These are phyloP conservation scores for Trichoderma oligosporum DNA, from an alignment of 2,329 filamentous ascomycete species.

Conservation along the genomic window DNA sequence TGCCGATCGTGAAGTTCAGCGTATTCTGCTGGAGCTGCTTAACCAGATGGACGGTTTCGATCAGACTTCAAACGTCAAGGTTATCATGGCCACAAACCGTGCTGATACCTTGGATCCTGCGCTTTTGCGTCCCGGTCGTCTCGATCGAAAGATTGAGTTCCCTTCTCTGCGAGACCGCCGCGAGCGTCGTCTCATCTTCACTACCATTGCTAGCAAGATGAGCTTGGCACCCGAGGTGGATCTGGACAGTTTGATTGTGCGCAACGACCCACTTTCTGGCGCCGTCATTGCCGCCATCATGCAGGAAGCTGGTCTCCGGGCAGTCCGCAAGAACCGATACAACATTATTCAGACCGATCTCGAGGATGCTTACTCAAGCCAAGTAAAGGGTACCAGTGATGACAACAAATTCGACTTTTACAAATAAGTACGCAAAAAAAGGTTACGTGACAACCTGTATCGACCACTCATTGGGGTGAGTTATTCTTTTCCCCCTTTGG, in stretches of 20 bases:
- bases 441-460: not conserved
- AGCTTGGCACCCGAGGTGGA: constrained; percentile 94
- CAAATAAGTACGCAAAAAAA: no score
- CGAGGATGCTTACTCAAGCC: constrained; percentile 94
- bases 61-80: constrained; percentile 97
- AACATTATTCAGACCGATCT: constrained; percentile 98
- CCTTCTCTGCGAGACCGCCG: constrained; percentile 89
- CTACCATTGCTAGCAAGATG: constrained; percentile 97
- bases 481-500: no score
- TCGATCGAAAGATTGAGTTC: constrained; percentile 98
- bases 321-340: constrained; percentile 95
- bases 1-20: constrained; percentile 95
- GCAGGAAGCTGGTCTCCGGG: constrained; percentile 94
- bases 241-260: constrained; percentile 89
- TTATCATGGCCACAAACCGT: constrained; percentile 99
- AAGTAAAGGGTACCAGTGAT: constrained; percentile 75
- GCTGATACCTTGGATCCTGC: constrained; percentile 96
- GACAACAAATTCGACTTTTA: constrained; percentile 88
- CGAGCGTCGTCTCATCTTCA: constrained; percentile 94
- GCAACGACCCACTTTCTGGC: constrained; percentile 92
- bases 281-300: constrained; percentile 98
- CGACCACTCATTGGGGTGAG: not conserved
- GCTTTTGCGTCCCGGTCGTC: constrained; percentile 85
- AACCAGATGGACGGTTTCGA: constrained; percentile 99
- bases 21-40: constrained; percentile 92